Evolutionary conservation across 345 rosid species (phyloP).

Genomic region (Lumnitzera littorea): DNA sequence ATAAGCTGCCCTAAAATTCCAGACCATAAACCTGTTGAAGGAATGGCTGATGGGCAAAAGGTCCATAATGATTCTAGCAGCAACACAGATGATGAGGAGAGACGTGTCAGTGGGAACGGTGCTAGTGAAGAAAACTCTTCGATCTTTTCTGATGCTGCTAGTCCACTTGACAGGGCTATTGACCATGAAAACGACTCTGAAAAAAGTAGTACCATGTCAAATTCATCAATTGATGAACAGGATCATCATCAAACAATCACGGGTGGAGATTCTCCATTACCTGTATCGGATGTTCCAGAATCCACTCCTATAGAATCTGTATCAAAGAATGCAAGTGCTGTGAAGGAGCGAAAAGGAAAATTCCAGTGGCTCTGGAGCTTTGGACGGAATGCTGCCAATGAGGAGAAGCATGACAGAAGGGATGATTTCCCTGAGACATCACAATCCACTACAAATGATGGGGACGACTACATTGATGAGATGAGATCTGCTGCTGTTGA

Average conservation of each 20-base stretch:
- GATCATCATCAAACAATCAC: conserved; percentile 29
- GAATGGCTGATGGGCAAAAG: conserved; percentile 23
- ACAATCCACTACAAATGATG: conserved; percentile 22
- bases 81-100: conserved; percentile 32
- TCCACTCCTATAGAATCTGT: conserved; percentile 22
- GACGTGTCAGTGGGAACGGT: conserved; percentile 29
- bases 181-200: conserved; percentile 61
- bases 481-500: conserved; percentile 23
- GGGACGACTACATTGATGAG: conserved; percentile 18
- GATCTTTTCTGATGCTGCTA: conserved; percentile 40
- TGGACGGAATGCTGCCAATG: conserved; percentile 44
- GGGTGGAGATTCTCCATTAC: conserved; percentile 38
- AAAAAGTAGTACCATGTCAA: conserved; percentile 57
- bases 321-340: conserved; percentile 17
- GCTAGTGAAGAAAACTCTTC: conserved; percentile 60
- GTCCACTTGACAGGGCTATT: conserved; percentile 40
- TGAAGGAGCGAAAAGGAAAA: conserved; percentile 61
- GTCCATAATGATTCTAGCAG: conserved; percentile 18
- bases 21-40: conserved; percentile 11
- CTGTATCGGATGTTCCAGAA: conserved; percentile 44
- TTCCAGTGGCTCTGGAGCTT: conserved; percentile 96
- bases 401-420: conserved; percentile 37
- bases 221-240: conserved; percentile 34
- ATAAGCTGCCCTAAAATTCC: conserved; percentile 16
- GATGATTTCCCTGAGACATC: conserved; percentile 20